Evolutionary conservation across 352 stramenopile genomes (phyloP).

Genomic region (Globisporangium cystogenes): DNA sequence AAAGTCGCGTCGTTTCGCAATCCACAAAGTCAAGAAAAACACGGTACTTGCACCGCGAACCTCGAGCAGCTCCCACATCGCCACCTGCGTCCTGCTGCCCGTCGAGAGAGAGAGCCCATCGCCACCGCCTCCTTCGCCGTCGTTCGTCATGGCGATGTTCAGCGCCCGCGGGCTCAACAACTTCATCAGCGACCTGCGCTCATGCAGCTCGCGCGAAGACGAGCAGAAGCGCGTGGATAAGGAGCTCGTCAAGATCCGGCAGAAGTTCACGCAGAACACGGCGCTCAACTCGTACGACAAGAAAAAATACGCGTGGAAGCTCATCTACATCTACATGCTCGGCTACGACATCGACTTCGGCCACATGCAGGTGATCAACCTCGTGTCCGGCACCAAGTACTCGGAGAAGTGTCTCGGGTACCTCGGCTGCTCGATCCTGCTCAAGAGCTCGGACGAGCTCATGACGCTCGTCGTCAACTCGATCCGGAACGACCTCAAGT

Average conservation of each 20-base stretch:
- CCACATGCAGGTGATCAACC: slow-evolving; percentile 96
- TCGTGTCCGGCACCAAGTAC: slow-evolving; percentile 93
- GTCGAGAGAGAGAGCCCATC: too few relatives aligned
- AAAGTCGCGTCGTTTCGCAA: too few relatives aligned
- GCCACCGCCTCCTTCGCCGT: too few relatives aligned
- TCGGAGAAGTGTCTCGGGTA: slow-evolving; percentile 96
- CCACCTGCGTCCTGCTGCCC: too few relatives aligned
- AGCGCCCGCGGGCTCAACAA: slow-evolving; percentile 76
- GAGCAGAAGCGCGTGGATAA: slow-evolving; percentile 96
- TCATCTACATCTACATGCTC: slow-evolving; percentile 99
- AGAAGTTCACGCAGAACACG: slow-evolving; percentile 92
- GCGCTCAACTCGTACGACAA: slow-evolving; percentile 93
- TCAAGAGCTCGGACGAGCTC: slow-evolving; percentile 88
- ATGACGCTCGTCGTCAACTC: slow-evolving; percentile 94
- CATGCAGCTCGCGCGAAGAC: slow-evolving; percentile 86
- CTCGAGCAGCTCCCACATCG: too few relatives aligned
- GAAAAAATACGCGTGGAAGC: slow-evolving; percentile 99
- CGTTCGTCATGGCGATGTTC: slow-evolving; percentile 86
- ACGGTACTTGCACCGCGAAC: too few relatives aligned
- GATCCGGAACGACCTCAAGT: slow-evolving; percentile 95
- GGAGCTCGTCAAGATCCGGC: slow-evolving; percentile 97
- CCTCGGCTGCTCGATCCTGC: slow-evolving; percentile 93
- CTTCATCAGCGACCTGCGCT: slow-evolving; percentile 75
- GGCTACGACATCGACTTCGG: slow-evolving; percentile 99
- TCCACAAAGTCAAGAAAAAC: too few relatives aligned